Evolutionary conservation across 2,329 filamentous ascomycete species (phyloP), one percentile per base, ranked within the genome.

Genomic region (Berkeleyomyces rouxiae): DNA sequence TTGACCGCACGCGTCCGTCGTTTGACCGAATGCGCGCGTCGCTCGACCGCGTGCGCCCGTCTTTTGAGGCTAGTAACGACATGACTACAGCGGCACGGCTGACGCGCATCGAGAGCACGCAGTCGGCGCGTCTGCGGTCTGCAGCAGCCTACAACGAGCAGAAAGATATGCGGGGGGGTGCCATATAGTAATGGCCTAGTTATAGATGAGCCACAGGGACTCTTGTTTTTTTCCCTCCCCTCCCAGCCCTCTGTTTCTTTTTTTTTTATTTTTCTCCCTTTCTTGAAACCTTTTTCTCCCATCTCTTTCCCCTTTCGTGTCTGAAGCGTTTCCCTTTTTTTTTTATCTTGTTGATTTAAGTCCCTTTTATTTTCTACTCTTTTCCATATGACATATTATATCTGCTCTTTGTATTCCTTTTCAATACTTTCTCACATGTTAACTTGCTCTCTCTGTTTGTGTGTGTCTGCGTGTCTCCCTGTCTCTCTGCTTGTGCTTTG

Each of bases 81-180:
- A 96, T 96, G 70, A 96, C 92, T 0, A 91, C 88, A 37, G 91
- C 91, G 11, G 90, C 90, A 44, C 84, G 92, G 71, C 76, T 99
- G 67, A 86, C 85, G 58, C 82, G 90, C 66, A 83, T 96, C 67
- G 93, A 96, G 75, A 91, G 87, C 33, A 82, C 79, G 59, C 81
- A 83, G 62, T 84, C 79, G 33, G 65, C 64, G 31, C 51, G 51
- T 1, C 2, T 39, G 11, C 51, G 51, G 4, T 49, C n/a, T 31
- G 33, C 33, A 16, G 47, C 36, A n/a, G 43, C 37, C 10, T 39
- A 39, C 40, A 11, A 60, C 3, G 58, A 57, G 1, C 46, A 36
- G 16, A 42, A 36, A 3, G 58, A 58, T 11, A n/a, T 36, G 42
- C 33, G 31, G 43, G 11, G 63, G 42, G 59, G 61, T 51, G 33